A percentile compares a stretch with the other conserved stretches of the same genome.
Conservation (phyloP, 78 protist genomes). For the Dictyostelium discoideum region DNA sequence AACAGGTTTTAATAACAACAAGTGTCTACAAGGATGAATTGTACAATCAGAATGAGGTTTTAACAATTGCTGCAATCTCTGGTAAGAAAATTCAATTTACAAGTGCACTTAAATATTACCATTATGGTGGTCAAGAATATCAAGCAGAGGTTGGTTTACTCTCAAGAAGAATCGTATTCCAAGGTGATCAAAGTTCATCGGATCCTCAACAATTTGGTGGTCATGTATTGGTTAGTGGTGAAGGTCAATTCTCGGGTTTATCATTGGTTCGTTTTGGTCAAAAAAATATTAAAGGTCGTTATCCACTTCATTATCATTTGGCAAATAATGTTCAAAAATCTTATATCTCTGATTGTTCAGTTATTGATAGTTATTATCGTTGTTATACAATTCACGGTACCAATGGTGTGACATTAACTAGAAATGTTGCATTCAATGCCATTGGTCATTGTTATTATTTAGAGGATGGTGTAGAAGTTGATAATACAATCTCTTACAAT, state of each 20-base stretch:
- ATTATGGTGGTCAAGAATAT: constrained; percentile 82
- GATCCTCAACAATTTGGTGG: constrained; percentile 59
- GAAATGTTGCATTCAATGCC: constrained; percentile 83
- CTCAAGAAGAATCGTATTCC: constrained; percentile 44
- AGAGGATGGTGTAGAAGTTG: constrained; percentile 87
- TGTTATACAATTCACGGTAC: constrained; percentile 86
- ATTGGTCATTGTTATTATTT: constrained; percentile 85
- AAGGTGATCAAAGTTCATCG: constrained; percentile 29
- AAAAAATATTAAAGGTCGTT: constrained; percentile 79
- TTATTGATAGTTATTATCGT: constrained; percentile 50
- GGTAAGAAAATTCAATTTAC: constrained; percentile 25
- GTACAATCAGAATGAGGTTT: constrained; percentile 83
- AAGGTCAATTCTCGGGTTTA: constrained; percentile 75
- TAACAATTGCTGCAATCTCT: constrained; percentile 33
- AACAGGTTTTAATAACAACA: constrained; percentile 80
- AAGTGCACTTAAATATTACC: constrained; percentile 27
- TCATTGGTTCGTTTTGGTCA: constrained; percentile 84
- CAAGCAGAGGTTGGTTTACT: constrained; percentile 89
- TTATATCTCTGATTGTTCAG: constrained; percentile 54
- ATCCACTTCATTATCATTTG: constrained; percentile 86
- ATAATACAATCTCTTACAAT: constrained; percentile 75
- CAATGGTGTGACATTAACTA: constrained; percentile 13
- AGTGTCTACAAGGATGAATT: constrained; percentile 37
- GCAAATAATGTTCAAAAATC: constrained; percentile 2
- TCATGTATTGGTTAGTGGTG: constrained; percentile 25